Evolutionary conservation across 441 rosid genomes (phyloP).

Genomic region (Hura crepitans): DNA sequence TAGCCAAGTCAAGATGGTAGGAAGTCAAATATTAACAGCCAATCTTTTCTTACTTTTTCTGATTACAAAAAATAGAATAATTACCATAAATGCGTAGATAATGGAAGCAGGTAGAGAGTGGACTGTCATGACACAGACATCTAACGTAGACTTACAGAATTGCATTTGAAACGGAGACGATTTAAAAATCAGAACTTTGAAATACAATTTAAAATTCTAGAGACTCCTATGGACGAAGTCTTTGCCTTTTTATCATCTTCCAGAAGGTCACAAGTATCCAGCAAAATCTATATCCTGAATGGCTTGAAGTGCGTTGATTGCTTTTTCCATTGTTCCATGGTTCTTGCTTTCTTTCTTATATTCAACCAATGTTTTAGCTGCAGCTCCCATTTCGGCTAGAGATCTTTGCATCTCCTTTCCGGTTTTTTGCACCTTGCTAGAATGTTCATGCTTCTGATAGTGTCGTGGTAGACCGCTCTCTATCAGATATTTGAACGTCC

Average conservation of each 20-base stretch:
- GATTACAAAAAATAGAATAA: not conserved
- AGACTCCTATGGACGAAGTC: conserved; percentile 45
- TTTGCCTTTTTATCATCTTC: conserved; percentile 84
- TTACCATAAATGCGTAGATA: not conserved
- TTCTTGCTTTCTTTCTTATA: conserved; percentile 31
- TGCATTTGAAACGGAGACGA: not conserved
- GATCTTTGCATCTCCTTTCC: conserved; percentile 34
- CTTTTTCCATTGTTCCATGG: conserved; percentile 35
- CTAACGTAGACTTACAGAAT: not conserved
- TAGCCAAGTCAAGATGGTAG: too few relatives aligned
- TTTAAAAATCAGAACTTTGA: not conserved
- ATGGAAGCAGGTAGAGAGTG: not conserved
- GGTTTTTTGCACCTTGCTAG: conserved; percentile 44
- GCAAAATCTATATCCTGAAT: conserved; percentile 58
- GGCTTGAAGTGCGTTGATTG: conserved; percentile 61
- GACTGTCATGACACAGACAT: not conserved
- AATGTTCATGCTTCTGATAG: conserved; percentile 20
- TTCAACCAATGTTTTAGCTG: conserved; percentile 12
- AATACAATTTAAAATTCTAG: not conserved
- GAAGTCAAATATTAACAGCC: not conserved
- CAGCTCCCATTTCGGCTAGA: conserved; percentile 25
- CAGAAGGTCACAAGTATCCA: conserved; percentile 82
- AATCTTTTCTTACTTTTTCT: not conserved
- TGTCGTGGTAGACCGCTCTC: conserved; percentile 35
- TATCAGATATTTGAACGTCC: conserved; percentile 29